These are phyloP conservation scores for Monilinia polystroma DNA, from an alignment of 2,329 filamentous ascomycete species.

Conservation along the genomic window DNA sequence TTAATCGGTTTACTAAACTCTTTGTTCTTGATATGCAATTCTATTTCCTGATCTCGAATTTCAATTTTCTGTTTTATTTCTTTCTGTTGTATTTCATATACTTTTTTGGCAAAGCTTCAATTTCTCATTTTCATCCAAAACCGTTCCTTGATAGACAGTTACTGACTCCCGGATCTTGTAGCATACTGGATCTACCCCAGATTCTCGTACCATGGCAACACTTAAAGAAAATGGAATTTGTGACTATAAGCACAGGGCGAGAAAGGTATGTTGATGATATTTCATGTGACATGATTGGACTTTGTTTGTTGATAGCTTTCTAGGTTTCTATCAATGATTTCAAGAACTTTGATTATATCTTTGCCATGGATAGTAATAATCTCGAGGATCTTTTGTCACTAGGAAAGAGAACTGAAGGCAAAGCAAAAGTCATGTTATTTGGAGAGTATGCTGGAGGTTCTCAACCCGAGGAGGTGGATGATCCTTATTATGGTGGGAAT, in stretches of 20 bases:
- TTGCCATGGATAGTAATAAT: slow-evolving; percentile 91
- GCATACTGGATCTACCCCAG: slow-evolving; percentile 73
- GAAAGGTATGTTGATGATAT: slow-evolving; percentile 55
- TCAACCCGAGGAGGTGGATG: slow-evolving; percentile 68
- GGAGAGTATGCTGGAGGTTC: slow-evolving; percentile 66
- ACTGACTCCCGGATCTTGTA: no score
- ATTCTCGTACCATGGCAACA: slow-evolving; percentile 79
- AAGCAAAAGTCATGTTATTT: slow-evolving; percentile 75
- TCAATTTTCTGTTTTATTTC: no score
- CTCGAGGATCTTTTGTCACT: slow-evolving; percentile 66
- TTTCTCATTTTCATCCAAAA: no score
- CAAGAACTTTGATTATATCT: slow-evolving; percentile 82
- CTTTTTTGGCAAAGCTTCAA: no score
- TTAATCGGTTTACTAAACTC: no score
- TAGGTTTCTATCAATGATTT: slow-evolving; percentile 69
- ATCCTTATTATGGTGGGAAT: slow-evolving; percentile 89
- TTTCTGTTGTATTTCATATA: no score
- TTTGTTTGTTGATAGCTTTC: slow-evolving; percentile 21
- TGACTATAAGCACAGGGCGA: slow-evolving; percentile 73
- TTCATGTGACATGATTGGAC: background rate
- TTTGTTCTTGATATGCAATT: no score
- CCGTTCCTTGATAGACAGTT: no score
- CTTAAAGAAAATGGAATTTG: slow-evolving; percentile 72
- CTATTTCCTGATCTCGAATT: no score
- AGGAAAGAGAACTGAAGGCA: slow-evolving; percentile 53